Conservation (phyloP, 805 yeast genomes). For the Yamadazyma olivae region DNA sequence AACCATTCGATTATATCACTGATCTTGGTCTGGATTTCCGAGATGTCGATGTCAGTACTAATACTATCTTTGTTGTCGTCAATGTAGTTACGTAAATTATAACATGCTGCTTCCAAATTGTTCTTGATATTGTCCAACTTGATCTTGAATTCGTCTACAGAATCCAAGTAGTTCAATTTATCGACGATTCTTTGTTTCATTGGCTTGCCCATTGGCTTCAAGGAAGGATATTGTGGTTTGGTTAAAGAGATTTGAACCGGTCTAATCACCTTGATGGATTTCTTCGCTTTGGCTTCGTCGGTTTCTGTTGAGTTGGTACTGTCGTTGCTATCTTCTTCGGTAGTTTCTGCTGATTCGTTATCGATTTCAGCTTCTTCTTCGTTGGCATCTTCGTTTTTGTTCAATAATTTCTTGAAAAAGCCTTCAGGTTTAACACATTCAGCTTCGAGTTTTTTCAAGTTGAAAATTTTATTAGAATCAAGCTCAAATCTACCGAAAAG, state of each 20-base stretch:
- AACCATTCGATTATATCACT: slow-evolving; percentile 68
- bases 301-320: slow-evolving; percentile 15
- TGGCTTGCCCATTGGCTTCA: slow-evolving; percentile 30
- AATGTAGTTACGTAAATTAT: slow-evolving; percentile 59
- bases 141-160: slow-evolving; percentile 52
- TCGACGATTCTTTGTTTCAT: slow-evolving; percentile 43
- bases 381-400: slow-evolving; percentile 15
- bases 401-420: slow-evolving; percentile 24
- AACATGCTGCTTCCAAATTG: slow-evolving; percentile 68
- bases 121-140: slow-evolving; percentile 60
- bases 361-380: slow-evolving; percentile 13
- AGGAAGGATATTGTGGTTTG: slow-evolving; percentile 44
- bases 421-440: slow-evolving; percentile 34
- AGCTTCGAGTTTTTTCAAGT: slow-evolving; percentile 41
- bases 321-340: slow-evolving; percentile 16
- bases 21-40: slow-evolving; percentile 26
- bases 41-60: slow-evolving; percentile 23
- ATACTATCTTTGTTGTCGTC: slow-evolving; percentile 49
- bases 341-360: slow-evolving; percentile 10
- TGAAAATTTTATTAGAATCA: slow-evolving; percentile 50
- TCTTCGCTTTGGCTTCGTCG: slow-evolving; percentile 19
- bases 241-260: slow-evolving; percentile 31
- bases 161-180: slow-evolving; percentile 52
- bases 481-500: slow-evolving; percentile 42
- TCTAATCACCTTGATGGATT: slow-evolving; percentile 15